Conservation (phyloP, 805 yeast genomes). For the Metschnikowia aberdeeniae region DNA sequence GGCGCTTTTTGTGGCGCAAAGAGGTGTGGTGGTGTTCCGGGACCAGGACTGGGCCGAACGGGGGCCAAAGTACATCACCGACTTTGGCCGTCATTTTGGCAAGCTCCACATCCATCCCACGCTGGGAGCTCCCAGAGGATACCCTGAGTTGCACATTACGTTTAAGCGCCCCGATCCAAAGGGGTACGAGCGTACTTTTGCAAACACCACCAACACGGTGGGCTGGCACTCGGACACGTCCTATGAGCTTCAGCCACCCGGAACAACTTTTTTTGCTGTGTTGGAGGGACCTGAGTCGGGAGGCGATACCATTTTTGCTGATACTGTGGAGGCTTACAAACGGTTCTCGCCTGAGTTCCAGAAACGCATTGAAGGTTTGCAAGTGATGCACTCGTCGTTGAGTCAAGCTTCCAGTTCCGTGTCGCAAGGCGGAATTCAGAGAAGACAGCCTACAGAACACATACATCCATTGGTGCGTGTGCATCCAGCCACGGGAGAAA, state of each 20-base stretch:
- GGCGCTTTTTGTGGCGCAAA: slow-evolving; percentile 28
- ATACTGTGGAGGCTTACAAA: slow-evolving; percentile 35
- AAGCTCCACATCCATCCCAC: slow-evolving; percentile 46
- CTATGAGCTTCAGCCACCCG: slow-evolving; percentile 35
- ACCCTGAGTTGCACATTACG: slow-evolving; percentile 33
- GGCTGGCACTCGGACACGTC: slow-evolving; percentile 37
- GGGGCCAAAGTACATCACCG: slow-evolving; percentile 27
- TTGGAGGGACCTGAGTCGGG: slow-evolving; percentile 37
- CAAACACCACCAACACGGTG: slow-evolving; percentile 27
- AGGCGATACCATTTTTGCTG: slow-evolving; percentile 37
- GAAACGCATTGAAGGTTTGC: slow-evolving; percentile 28
- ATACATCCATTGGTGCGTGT: slow-evolving; percentile 33
- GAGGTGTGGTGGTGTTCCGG: slow-evolving; percentile 34
- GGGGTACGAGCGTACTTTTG: slow-evolving; percentile 27
- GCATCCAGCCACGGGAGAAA: slow-evolving; percentile 34
- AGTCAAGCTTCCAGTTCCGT: slow-evolving; percentile 29
- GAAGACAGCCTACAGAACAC: slow-evolving; percentile 31
- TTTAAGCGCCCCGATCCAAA: slow-evolving; percentile 29
- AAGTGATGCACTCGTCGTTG: slow-evolving; percentile 32
- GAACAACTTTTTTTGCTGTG: slow-evolving; percentile 31
- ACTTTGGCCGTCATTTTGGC: slow-evolving; percentile 34
- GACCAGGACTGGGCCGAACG: slow-evolving; percentile 27
- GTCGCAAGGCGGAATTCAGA: slow-evolving; percentile 29
- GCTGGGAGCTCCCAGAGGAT: slow-evolving; percentile 31
- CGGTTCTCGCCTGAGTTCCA: slow-evolving; percentile 35